Evolutionary conservation across 75 land plant species (phyloP).

Genomic region (Selaginella tamariscina): DNA sequence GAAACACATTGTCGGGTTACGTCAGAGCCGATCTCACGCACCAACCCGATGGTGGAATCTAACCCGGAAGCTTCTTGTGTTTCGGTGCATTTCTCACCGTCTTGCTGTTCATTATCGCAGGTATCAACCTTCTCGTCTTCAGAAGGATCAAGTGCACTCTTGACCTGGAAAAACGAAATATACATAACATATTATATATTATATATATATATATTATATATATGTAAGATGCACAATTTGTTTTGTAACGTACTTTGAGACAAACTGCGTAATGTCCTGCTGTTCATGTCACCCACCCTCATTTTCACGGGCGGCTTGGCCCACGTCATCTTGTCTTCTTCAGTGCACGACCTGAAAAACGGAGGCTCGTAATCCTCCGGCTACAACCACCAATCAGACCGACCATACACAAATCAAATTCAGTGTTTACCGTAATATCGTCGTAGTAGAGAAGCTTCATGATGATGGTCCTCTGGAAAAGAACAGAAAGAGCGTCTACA

Average conservation of each 20-base stretch:
- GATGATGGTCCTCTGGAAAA: conserved; percentile 70
- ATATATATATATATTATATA: background rate
- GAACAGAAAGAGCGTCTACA: background rate
- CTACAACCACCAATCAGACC: background rate
- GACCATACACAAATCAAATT: background rate
- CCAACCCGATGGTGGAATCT: background rate
- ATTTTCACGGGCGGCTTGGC: background rate
- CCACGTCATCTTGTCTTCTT: background rate
- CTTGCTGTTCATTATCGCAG: background rate
- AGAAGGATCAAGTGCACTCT: conserved; percentile 68
- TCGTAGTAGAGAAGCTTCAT: conserved; percentile 93
- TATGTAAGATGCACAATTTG: background rate
- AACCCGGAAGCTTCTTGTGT: background rate
- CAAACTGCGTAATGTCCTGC: too few relatives aligned
- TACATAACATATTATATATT: background rate
- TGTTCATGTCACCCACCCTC: conserved; percentile 2
- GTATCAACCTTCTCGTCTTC: conserved; percentile 36
- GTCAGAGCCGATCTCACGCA: background rate
- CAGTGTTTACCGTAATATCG: conserved; percentile 59
- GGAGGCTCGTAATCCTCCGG: conserved; percentile 5
- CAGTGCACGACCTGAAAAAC: background rate
- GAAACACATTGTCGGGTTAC: background rate
- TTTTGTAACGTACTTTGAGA: background rate
- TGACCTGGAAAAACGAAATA: conserved; percentile 34
- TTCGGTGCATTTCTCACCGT: background rate